Evolutionary conservation across 208 protist species (phyloP), one percentile per base, ranked within the genome.

Genomic region (Trypanosoma conorhini): DNA sequence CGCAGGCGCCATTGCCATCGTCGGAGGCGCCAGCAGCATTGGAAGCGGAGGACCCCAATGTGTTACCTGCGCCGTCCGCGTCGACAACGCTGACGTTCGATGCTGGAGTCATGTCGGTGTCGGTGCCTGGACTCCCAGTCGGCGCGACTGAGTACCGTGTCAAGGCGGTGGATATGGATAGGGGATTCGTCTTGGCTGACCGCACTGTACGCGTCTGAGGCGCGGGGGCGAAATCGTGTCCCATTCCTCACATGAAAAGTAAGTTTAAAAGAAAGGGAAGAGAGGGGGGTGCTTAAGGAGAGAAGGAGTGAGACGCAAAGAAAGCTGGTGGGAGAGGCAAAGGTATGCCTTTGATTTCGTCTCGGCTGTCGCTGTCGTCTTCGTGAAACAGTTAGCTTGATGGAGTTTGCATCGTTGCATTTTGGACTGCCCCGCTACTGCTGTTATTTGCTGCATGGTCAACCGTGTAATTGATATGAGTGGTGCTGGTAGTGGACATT

Each of bases 81-180:
- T 62, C 58, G 0, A 74, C 70, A 58, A 88, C 83, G 15, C 62
- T 92, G 13, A 92, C 87, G 17, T 87, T 87, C 67, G 88, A 88
- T 73, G 60, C 62, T 19, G 88, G 88, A 48, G 77, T 86, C 28
- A 81, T 73, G 5, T 54, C 46, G 2, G 77, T 93, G 13, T 60
- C 74, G 2, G 48, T 93, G 3, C 85, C 88, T 10, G n/a, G 74
- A 9, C 70, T 77, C 9, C n/a, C 66, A 5, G n/a, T 65, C 13
- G 51, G 56, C 5, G 8, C 68, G 7, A 31, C 40, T 46, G 42
- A 62, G 31, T 89, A 86, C 40, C 79, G 83, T 61, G 67, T 91
- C 50, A 86, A 81, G 65, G 85, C 69, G 4, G 79, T 89, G 13
- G 85, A 93, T 61, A 71, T 83, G 60, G 61, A 62, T n/a, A 76